These are phyloP conservation scores for Yarrowia galli DNA, from an alignment of 1,139 yeast species.

Conservation along the genomic window DNA sequence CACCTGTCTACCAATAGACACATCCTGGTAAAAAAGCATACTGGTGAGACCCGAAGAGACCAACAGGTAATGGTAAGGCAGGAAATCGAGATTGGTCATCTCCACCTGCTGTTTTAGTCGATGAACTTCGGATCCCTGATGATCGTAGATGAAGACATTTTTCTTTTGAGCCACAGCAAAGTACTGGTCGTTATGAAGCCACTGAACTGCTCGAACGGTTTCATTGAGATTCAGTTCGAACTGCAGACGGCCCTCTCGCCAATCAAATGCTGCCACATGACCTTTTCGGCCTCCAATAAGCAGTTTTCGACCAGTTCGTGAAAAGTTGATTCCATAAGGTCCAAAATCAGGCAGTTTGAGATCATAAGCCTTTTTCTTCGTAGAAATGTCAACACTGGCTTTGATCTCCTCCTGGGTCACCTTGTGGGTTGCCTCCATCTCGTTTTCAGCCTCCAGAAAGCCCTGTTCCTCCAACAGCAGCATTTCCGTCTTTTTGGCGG, in stretches of 20 bases:
- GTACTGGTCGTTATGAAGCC: conserved; percentile 88
- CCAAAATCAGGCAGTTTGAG: conserved; percentile 80
- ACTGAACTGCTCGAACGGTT: conserved; percentile 88
- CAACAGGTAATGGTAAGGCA: conserved; percentile 90
- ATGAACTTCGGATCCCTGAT: conserved; percentile 90
- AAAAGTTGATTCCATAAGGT: conserved; percentile 82
- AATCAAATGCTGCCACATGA: conserved; percentile 94
- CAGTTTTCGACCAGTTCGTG: conserved; percentile 85
- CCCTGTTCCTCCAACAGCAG: conserved; percentile 86
- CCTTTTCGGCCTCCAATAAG: conserved; percentile 90
- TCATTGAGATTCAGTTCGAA: conserved; percentile 88
- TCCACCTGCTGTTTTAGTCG: conserved; percentile 90
- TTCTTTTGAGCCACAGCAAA: conserved; percentile 98
- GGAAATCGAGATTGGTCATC: conserved; percentile 78
- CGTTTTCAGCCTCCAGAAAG: conserved; percentile 85
- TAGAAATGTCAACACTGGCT: conserved; percentile 77
- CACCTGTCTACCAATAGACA: conserved; percentile 87
- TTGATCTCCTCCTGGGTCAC: conserved; percentile 82
- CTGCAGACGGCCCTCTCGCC: conserved; percentile 84
- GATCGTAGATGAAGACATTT: conserved; percentile 90
- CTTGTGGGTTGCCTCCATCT: conserved; percentile 88
- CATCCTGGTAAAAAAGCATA: conserved; percentile 89
- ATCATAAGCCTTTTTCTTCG: conserved; percentile 74
- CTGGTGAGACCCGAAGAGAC: conserved; percentile 92
- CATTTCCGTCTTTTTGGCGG: conserved; percentile 88